Conservation (phyloP, 768 basidiomycete species). For the Obba rivulosa region DNA sequence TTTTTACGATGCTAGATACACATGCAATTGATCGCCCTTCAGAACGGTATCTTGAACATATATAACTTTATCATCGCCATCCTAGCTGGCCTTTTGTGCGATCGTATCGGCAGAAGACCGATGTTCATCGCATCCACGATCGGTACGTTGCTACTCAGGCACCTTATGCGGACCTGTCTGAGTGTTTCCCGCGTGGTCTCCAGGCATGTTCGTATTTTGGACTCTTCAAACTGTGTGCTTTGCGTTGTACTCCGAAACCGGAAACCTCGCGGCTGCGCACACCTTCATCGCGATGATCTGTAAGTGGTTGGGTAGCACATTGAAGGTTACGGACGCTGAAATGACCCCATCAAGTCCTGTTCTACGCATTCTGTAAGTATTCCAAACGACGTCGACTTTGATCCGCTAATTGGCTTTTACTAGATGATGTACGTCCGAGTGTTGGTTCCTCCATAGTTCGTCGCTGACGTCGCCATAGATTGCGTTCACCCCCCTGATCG, state of each 20-base stretch:
- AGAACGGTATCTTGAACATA: conserved; percentile 22
- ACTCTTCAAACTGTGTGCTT: conserved; percentile 34
- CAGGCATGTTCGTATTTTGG: conserved; percentile 35
- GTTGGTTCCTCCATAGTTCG: neutral
- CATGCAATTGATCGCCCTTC: neutral
- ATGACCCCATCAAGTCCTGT: conserved; percentile 20
- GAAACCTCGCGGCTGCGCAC: conserved; percentile 28
- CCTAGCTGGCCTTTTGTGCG: conserved; percentile 41
- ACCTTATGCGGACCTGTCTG: too few relatives aligned
- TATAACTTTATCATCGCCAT: conserved; percentile 54
- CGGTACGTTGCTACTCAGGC: neutral
- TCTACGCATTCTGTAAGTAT: conserved; percentile 32
- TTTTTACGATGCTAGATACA: neutral
- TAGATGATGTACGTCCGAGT: conserved; percentile 31
- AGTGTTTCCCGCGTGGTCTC: neutral
- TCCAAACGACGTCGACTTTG: conserved; percentile 5
- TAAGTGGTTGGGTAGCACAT: conserved; percentile 14
- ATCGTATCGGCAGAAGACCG: conserved; percentile 43
- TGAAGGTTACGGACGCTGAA: too few relatives aligned
- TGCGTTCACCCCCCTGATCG: conserved; percentile 19
- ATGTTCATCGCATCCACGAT: conserved; percentile 44
- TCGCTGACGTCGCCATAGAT: conserved; percentile 6
- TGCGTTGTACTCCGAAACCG: conserved; percentile 23
- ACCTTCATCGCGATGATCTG: conserved; percentile 43
- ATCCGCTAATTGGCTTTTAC: neutral